Conservation (phyloP, 768 basidiomycete species). For the Russula sp. region DNA sequence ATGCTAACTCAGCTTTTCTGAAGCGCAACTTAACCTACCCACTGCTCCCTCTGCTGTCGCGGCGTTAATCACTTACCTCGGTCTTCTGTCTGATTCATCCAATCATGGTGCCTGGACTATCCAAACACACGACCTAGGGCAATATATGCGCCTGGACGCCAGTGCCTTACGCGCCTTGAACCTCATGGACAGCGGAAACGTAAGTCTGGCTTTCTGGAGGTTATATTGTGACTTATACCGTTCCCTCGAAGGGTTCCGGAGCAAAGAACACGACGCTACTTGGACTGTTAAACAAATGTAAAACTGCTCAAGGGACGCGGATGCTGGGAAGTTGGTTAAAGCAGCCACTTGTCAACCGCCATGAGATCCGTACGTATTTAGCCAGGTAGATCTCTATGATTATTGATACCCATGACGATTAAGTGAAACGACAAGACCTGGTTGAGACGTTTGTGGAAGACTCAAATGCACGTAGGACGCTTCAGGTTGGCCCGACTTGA, state of each 20-base stretch:
- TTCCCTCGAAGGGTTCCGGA: conserved; percentile 39
- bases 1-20: neutral
- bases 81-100: conserved; percentile 65
- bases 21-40: conserved; percentile 75
- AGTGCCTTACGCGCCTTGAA: conserved; percentile 89
- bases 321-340: conserved; percentile 89
- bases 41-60: conserved; percentile 73
- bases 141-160: conserved; percentile 94
- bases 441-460: conserved; percentile 85
- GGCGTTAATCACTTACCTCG: conserved; percentile 77
- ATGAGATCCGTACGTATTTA: conserved; percentile 70
- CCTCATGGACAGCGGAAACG: conserved; percentile 54
- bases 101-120: conserved; percentile 79
- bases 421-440: conserved; percentile 80
- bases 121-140: conserved; percentile 81
- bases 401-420: neutral
- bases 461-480: conserved; percentile 53
- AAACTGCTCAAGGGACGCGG: conserved; percentile 89
- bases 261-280: conserved; percentile 83
- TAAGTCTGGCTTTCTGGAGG: conserved; percentile 23
- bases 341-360: conserved; percentile 89
- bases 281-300: conserved; percentile 89
- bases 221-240: neutral
- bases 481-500: conserved; percentile 49
- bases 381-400: neutral